Percentiles rank a stretch among this genome's conserved stretches.
phyloP scores from a whole-genome alignment of 192 early-diverging fungal species.

The Diversispora eburnea region DNA sequence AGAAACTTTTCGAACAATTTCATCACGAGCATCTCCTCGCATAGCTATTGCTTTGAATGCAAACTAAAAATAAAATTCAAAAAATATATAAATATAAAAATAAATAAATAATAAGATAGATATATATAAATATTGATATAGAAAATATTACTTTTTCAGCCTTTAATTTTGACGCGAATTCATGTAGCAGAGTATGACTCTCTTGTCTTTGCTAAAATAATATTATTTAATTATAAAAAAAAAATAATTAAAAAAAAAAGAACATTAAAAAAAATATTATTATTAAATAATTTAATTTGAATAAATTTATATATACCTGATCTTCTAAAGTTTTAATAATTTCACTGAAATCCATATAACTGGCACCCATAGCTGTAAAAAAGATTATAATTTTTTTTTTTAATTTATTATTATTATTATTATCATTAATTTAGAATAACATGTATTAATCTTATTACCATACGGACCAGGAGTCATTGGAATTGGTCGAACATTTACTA shows the following conservation, averaged over 20 bases:
- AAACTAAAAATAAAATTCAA: constrained; percentile 25
- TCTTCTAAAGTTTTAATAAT: constrained; percentile 32
- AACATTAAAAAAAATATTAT: too few species aligned
- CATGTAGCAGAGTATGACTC: constrained; percentile 32
- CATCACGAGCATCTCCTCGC: constrained; percentile 59
- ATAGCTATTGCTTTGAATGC: constrained; percentile 52
- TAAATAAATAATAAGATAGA: background rate
- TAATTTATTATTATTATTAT: background rate
- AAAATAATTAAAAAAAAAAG: too few species aligned
- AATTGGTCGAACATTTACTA: constrained; percentile 38
- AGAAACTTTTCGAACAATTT: constrained; percentile 54
- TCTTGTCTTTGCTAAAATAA: constrained; percentile 19
- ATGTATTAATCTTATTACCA: background rate
- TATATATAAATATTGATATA: background rate
- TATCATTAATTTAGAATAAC: too few species aligned
- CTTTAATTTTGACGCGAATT: constrained; percentile 30
- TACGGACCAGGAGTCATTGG: constrained; percentile 33
- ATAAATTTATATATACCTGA: too few species aligned
- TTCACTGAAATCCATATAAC: constrained; percentile 36
- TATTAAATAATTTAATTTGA: too few species aligned
- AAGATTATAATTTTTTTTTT: background rate
- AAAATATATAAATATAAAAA: background rate
- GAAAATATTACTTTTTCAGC: constrained; percentile 10
- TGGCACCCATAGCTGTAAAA: background rate
- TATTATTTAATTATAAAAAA: too few species aligned